These are phyloP conservation scores for Mortierella sp. DNA, from an alignment of 371 early-diverging fungal species.

Conservation along the genomic window DNA sequence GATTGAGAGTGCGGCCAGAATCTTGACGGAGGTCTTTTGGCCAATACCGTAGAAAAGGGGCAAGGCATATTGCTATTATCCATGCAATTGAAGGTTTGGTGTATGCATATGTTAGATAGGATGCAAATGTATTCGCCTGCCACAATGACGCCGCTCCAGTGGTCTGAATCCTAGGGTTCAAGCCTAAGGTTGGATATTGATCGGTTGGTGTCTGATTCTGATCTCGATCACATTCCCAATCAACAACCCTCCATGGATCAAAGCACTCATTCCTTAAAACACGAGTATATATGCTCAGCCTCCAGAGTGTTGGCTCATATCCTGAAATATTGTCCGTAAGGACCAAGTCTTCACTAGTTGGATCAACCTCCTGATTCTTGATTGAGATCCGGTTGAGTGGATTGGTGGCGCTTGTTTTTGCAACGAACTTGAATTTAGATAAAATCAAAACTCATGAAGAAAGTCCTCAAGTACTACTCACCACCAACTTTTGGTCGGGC, in stretches of 20 bases:
- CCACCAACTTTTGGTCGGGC: constrained; percentile 91
- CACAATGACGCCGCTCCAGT: too few species aligned
- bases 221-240: too few species aligned
- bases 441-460: not conserved
- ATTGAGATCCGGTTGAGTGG: not conserved
- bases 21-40: constrained; percentile 74
- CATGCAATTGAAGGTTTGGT: not conserved
- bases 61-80: constrained; percentile 62
- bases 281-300: too few species aligned
- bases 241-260: too few species aligned
- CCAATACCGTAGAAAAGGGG: constrained; percentile 96
- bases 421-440: not conserved
- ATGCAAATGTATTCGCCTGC: not conserved
- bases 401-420: not conserved
- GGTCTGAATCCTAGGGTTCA: too few species aligned
- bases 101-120: not conserved
- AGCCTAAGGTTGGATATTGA: too few species aligned
- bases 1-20: constrained; percentile 86
- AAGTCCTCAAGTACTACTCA: constrained; percentile 32
- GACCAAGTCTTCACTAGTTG: too few species aligned
- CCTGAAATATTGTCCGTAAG: too few species aligned
- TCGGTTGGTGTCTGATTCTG: too few species aligned
- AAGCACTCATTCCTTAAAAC: too few species aligned
- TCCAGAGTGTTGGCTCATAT: too few species aligned
- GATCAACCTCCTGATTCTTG: not conserved